phyloP scores from a whole-genome alignment of 768 basidiomycete genomes.

The Lentinula sp. region DNA sequence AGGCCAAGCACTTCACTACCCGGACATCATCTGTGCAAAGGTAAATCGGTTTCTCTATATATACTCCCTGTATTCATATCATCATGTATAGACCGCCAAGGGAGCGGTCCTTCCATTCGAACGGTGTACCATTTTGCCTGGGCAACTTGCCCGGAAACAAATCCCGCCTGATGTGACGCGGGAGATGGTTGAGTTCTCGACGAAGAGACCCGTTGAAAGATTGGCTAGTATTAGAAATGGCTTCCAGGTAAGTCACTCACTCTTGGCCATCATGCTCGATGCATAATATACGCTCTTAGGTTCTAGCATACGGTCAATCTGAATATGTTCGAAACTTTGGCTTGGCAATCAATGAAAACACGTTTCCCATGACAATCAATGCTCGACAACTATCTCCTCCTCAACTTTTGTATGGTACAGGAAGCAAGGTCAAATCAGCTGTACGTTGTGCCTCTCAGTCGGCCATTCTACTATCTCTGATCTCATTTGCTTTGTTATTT shows the following conservation, averaged over 20 bases:
- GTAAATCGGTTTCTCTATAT: slow-evolving; percentile 22
- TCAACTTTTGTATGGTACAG: slow-evolving; percentile 40
- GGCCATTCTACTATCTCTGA: too few relatives aligned
- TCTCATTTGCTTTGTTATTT: not conserved
- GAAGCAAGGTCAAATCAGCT: slow-evolving; percentile 30
- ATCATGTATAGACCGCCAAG: slow-evolving; percentile 41
- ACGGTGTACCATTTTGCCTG: slow-evolving; percentile 51
- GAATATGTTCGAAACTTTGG: slow-evolving; percentile 38
- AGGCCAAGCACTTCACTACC: slow-evolving; percentile 32
- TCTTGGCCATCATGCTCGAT: not conserved
- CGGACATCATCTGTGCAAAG: slow-evolving; percentile 50
- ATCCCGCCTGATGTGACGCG: slow-evolving; percentile 62
- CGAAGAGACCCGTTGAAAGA: slow-evolving; percentile 53
- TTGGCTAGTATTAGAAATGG: slow-evolving; percentile 50
- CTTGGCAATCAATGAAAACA: slow-evolving; percentile 26
- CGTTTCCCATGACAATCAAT: slow-evolving; percentile 25
- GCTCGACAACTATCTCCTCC: slow-evolving; percentile 45
- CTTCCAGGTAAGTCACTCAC: slow-evolving; percentile 33
- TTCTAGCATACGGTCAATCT: slow-evolving; percentile 34
- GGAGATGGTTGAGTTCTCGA: slow-evolving; percentile 60
- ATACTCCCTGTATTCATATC: not conserved
- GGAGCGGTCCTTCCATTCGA: slow-evolving; percentile 66
- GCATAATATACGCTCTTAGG: slow-evolving; percentile 14
- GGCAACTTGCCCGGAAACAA: slow-evolving; percentile 70
- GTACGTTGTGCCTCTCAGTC: slow-evolving; percentile 23